Base-by-base conservation (phyloP, 2,329 filamentous ascomycete species). In the Botrytis elliptica region DNA sequence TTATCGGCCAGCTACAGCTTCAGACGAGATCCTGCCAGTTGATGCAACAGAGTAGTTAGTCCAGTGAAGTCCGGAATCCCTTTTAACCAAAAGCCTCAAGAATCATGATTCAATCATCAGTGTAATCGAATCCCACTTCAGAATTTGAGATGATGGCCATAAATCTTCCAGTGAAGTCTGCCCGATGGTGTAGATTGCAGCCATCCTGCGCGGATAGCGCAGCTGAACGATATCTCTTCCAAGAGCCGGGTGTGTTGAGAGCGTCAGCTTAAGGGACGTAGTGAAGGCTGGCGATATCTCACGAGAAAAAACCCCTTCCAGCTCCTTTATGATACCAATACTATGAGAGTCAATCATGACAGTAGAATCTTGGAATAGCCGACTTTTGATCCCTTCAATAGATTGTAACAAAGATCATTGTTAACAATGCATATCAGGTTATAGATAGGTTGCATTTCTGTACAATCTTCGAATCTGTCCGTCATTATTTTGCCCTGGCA, bases 111-210 rank as follows among this genome's bases (percentile, higher is more conserved):
- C 12, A 25, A 16, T 25, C 10, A 1, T 40, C 22, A 8, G 18
- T 62, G 22, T 12, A 38, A 16, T 40, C 5, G 10, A 14, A 38
- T 62, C 12, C 10, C 5, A 38, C 22, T 25, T 62, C 59, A 6
- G 6, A 6, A 8, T 38, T 38, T 38, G 59, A 16, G 22, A 25
- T 38, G 36, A 36, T 36, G 22, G 22, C 12, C 36, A 38, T 25
- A n/a, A 36, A 8, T 25, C 12, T 25, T 62, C 5, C 22, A 36
- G 33, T 25, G 10, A 38, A 14, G 2, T 38, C 9, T n/a, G 5
- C 1, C 36, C 7, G 3, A 25, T 14, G 14, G 0, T n/a, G 3
- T 10, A 3, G 22, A 8, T 38, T 16, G 6, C 5, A 12, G 4
- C 5, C 12, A 62, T 16, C 20, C 25, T 25, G 2, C 22, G 9